Percentiles rank a stretch among this genome's conserved stretches.
phyloP scores from a whole-genome alignment of 2,329 filamentous ascomycete species.

The Colletotrichum eleusines region DNA sequence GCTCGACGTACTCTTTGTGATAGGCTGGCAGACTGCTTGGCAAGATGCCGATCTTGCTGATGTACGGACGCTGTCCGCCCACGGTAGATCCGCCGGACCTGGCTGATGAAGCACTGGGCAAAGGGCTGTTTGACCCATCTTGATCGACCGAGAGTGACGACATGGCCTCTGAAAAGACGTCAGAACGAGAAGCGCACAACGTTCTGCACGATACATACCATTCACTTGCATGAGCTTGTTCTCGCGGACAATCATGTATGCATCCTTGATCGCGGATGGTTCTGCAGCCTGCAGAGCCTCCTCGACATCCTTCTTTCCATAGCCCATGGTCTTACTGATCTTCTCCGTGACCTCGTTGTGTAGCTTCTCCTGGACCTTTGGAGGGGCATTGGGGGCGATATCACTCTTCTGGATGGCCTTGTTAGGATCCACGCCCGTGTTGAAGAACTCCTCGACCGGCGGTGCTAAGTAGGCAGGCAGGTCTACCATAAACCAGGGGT shows the following conservation, averaged over 20 bases:
- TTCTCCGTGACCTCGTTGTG: conserved; percentile 95
- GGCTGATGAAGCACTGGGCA: conserved; percentile 66
- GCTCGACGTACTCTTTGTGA: conserved; percentile 90
- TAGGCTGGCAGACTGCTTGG: conserved; percentile 92
- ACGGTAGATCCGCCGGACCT: conserved; percentile 66
- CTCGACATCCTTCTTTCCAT: conserved; percentile 93
- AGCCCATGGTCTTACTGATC: conserved; percentile 98
- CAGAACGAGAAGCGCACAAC: not conserved
- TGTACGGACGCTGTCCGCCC: conserved; percentile 66
- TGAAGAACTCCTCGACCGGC: conserved; percentile 90
- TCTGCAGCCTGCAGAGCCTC: conserved; percentile 93
- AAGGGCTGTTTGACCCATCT: conserved; percentile 59
- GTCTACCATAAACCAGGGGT: conserved; percentile 93
- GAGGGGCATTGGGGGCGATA: conserved; percentile 82
- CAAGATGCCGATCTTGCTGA: conserved; percentile 91
- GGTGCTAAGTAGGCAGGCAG: conserved; percentile 88
- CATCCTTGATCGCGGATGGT: conserved; percentile 98
- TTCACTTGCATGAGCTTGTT: conserved; percentile 97
- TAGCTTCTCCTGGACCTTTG: conserved; percentile 86
- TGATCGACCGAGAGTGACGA: conserved; percentile 47
- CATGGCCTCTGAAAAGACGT: conserved; percentile 47
- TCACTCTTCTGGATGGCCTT: conserved; percentile 88
- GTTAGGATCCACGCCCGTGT: conserved; percentile 93
- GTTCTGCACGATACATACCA: conserved; percentile 63
- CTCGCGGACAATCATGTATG: conserved; percentile 96